Evolutionary conservation across 306 rosid species (phyloP).

Genomic region (Carpinus fangiana): DNA sequence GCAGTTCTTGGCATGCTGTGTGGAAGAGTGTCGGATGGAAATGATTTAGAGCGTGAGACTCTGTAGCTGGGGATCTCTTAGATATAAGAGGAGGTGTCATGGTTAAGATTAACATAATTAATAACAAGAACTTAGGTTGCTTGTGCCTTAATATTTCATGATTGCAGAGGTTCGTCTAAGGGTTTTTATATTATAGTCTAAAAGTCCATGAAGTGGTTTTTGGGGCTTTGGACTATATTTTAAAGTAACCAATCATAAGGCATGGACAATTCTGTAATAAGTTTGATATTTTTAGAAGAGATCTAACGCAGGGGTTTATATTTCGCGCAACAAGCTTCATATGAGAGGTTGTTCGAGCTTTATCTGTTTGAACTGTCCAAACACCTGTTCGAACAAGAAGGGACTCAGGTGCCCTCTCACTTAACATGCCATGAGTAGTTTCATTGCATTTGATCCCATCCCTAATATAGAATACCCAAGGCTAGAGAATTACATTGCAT

Average conservation of each 20-base stretch:
- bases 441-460: too few relatives aligned
- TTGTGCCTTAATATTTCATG: slow-evolving; percentile 25
- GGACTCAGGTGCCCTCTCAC: too few relatives aligned
- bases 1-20: slow-evolving; percentile 26
- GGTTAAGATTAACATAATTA: slow-evolving; percentile 5
- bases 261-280: neutral
- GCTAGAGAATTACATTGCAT: neutral
- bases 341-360: too few relatives aligned
- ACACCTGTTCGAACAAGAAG: too few relatives aligned
- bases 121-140: slow-evolving; percentile 17
- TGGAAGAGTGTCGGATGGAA: neutral
- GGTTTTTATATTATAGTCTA: slow-evolving; percentile 14
- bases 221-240: slow-evolving; percentile 6
- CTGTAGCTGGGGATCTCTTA: neutral
- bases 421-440: too few relatives aligned
- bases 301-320: neutral
- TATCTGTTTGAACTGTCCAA: too few relatives aligned
- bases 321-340: too few relatives aligned
- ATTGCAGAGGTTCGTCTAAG: slow-evolving; percentile 24
- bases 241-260: neutral
- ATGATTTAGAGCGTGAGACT: slow-evolving; percentile 12
- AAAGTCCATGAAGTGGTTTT: neutral
- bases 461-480: neutral
- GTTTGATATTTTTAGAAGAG: neutral
- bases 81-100: neutral